Evolutionary conservation across 441 rosid species (phyloP).

Genomic region (Codiaeum variegatum): DNA sequence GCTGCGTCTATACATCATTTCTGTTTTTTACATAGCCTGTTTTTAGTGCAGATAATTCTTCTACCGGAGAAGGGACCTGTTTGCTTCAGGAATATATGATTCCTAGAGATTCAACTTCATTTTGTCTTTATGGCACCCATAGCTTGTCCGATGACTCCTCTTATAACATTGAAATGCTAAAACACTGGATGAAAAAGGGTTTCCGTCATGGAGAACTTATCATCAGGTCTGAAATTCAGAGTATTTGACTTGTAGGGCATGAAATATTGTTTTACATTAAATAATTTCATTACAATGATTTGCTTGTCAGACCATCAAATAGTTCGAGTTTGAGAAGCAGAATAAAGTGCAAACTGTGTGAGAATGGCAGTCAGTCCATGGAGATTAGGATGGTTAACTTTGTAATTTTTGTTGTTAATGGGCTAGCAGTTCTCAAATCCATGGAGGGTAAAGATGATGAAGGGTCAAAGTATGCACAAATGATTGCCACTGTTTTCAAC

Average conservation of each 20-base stretch:
- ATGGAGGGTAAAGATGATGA: constrained; percentile 30
- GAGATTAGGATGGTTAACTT: constrained; percentile 54
- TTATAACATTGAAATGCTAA: constrained; percentile 43
- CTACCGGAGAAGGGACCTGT: constrained; percentile 53
- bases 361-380: constrained; percentile 24
- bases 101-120: constrained; percentile 57
- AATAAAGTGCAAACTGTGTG: constrained; percentile 39
- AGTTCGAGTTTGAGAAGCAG: constrained; percentile 35
- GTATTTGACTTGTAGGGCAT: constrained; percentile 7
- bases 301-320: constrained; percentile 54
- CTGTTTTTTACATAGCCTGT: neutral
- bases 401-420: constrained; percentile 61
- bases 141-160: constrained; percentile 37
- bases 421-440: constrained; percentile 51
- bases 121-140: constrained; percentile 68
- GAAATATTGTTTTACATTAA: constrained; percentile 6
- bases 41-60: constrained; percentile 39
- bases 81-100: constrained; percentile 71
- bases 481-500: constrained; percentile 42
- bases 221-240: constrained; percentile 42
- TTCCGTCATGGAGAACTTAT: constrained; percentile 55
- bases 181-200: constrained; percentile 59
- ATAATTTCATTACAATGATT: constrained; percentile 16
- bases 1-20: too few relatives aligned
- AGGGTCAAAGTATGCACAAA: constrained; percentile 30